phyloP scores from a whole-genome alignment of 805 yeast genomes.

The Kazachstania psychrophila region DNA sequence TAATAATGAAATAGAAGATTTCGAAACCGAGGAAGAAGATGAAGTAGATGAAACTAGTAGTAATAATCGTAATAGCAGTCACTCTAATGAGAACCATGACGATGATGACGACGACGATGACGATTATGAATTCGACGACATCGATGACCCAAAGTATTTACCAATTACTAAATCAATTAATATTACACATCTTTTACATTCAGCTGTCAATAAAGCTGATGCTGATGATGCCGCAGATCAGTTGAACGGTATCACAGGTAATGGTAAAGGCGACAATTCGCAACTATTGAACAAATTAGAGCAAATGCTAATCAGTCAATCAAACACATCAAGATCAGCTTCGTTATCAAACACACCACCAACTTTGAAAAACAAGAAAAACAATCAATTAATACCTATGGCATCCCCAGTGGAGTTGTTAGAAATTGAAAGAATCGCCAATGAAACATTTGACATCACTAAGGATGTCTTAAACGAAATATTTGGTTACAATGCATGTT shows the following conservation, averaged over 20 bases:
- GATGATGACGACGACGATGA: conserved; percentile 16
- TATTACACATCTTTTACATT: conserved; percentile 28
- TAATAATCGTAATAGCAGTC: conserved; percentile 1
- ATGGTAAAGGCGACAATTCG: conserved; percentile 4
- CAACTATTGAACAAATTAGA: conserved; percentile 13
- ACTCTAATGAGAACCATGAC: conserved; percentile 13
- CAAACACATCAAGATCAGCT: conserved; percentile 13
- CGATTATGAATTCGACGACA: conserved; percentile 7
- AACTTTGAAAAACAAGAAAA: conserved; percentile 12
- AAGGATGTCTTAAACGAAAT: conserved; percentile 47
- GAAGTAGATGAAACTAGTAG: neutral
- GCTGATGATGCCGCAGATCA: neutral
- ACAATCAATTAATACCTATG: conserved; percentile 36
- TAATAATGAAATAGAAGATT: conserved; percentile 3
- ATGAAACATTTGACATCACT: conserved; percentile 44
- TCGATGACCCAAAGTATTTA: conserved; percentile 13
- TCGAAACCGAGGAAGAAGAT: conserved; percentile 3
- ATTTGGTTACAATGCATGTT: conserved; percentile 58
- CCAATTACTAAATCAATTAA: conserved; percentile 31
- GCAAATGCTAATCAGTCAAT: conserved; percentile 17
- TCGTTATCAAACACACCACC: conserved; percentile 10
- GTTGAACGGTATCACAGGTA: neutral
- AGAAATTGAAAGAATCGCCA: conserved; percentile 58
- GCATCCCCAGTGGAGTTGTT: conserved; percentile 72
- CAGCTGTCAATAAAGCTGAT: conserved; percentile 15